Conservation (phyloP, 2,329 filamentous ascomycete species). For the Aspergillus sp. region DNA sequence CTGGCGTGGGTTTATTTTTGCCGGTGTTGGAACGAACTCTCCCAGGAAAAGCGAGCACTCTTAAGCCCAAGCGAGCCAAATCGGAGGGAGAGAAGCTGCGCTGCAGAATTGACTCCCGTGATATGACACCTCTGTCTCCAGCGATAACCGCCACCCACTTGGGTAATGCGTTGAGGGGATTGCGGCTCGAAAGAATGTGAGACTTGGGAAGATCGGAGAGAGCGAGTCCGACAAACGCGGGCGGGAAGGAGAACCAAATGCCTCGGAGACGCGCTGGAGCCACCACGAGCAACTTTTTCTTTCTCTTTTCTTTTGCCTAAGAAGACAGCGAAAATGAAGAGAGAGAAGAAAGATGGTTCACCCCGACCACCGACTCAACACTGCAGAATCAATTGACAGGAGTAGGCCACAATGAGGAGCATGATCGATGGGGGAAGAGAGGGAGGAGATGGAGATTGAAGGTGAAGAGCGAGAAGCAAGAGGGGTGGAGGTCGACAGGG, state of each 20-base stretch:
- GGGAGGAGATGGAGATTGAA: constrained; percentile 6
- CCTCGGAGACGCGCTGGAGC: constrained; percentile 21
- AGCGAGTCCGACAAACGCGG: constrained; percentile 20
- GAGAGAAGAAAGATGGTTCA: background rate
- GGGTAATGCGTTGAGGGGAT: constrained; percentile 23
- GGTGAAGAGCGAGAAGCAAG: constrained; percentile 2
- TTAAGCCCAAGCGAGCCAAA: constrained; percentile 16
- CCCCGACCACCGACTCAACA: constrained; percentile 19
- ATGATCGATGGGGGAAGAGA: constrained; percentile 23
- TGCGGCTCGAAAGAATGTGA: constrained; percentile 26
- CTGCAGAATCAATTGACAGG: constrained; percentile 22
- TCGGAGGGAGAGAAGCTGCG: constrained; percentile 27
- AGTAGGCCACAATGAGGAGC: constrained; percentile 18
- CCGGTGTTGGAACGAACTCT: background rate
- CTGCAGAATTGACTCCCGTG: constrained; percentile 27
- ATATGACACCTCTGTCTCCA: constrained; percentile 19
- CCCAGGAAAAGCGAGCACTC: background rate
- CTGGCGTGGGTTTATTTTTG: constrained; percentile 14
- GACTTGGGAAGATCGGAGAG: constrained; percentile 11
- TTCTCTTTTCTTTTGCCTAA: background rate
- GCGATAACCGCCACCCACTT: constrained; percentile 22
- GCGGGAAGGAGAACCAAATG: constrained; percentile 20
- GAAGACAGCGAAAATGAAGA: background rate
- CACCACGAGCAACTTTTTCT: constrained; percentile 12
- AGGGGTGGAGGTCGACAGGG: constrained; percentile 23